Evolutionary conservation across 164 flowering plant genomes (phyloP).

Genomic region (Protea cynaroides): DNA sequence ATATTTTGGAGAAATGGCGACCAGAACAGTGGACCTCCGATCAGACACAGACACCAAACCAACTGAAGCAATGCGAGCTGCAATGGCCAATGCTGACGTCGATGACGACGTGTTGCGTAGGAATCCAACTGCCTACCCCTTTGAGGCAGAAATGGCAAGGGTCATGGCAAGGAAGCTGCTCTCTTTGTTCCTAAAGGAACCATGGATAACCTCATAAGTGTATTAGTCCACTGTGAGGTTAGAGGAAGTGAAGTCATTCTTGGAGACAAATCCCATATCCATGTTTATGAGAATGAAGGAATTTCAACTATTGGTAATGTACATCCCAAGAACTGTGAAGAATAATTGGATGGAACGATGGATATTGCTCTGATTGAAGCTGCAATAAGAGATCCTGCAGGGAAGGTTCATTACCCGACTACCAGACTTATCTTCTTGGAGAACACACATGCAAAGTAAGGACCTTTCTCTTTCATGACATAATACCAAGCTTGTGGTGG

Average conservation of each 20-base stretch:
- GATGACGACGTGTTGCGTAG: conserved; percentile 79
- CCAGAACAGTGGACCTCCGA: conserved; percentile 74
- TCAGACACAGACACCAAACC: conserved; percentile 96
- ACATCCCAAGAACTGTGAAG: conserved; percentile 68
- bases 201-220: conserved; percentile 88
- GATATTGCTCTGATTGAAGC: conserved; percentile 71
- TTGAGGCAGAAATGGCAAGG: conserved; percentile 71
- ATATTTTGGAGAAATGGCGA: conserved; percentile 45
- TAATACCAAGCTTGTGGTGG: not conserved
- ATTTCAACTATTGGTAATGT: conserved; percentile 83
- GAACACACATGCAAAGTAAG: conserved; percentile 90
- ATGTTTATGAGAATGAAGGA: conserved; percentile 86
- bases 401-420: conserved; percentile 61
- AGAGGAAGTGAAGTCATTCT: conserved; percentile 93
- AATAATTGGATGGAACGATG: conserved; percentile 90
- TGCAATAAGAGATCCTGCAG: conserved; percentile 64
- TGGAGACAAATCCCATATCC: conserved; percentile 75
- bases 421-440: conserved; percentile 93
- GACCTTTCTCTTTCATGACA: conserved; percentile 3
- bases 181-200: conserved; percentile 94
- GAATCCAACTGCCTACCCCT: conserved; percentile 68
- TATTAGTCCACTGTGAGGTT: conserved; percentile 83
- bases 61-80: conserved; percentile 76
- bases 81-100: conserved; percentile 86
- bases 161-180: conserved; percentile 80